A percentile compares a stretch with the other conserved stretches of the same genome.
Evolutionary conservation across 495 filamentous ascomycete genomes (phyloP).

Genomic region (Aspergillus baeticus): DNA sequence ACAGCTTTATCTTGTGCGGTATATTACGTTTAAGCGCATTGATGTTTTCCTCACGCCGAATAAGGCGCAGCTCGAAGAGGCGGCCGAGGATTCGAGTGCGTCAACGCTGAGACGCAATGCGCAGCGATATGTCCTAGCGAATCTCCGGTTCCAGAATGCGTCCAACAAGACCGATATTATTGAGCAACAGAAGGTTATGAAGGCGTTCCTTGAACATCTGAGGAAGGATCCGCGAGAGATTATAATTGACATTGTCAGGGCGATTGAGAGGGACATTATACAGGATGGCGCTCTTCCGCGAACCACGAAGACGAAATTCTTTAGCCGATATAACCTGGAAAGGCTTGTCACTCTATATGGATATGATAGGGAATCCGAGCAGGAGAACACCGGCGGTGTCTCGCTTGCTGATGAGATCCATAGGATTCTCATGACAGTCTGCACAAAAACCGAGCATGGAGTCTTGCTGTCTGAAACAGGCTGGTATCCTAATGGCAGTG

Average conservation of each 20-base stretch:
- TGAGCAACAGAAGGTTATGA: slow-evolving; percentile 66
- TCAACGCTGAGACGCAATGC: slow-evolving; percentile 77
- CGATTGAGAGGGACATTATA: slow-evolving; percentile 63
- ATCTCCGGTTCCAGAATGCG: slow-evolving; percentile 67
- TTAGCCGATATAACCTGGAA: slow-evolving; percentile 68
- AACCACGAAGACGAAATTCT: slow-evolving; percentile 67
- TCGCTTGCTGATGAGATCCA: slow-evolving; percentile 62
- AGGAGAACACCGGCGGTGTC: slow-evolving; percentile 33
- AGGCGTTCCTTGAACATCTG: slow-evolving; percentile 66
- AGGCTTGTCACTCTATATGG: slow-evolving; percentile 70
- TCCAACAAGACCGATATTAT: slow-evolving; percentile 74
- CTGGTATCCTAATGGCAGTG: slow-evolving; percentile 69
- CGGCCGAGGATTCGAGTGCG: slow-evolving; percentile 52
- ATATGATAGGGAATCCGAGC: slow-evolving; percentile 48
- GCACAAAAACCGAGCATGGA: slow-evolving; percentile 67
- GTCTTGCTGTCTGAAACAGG: slow-evolving; percentile 66
- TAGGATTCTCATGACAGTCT: slow-evolving; percentile 68
- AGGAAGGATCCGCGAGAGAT: slow-evolving; percentile 70
- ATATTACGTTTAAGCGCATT: slow-evolving; percentile 71
- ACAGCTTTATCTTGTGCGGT: slow-evolving; percentile 64
- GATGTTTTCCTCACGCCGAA: slow-evolving; percentile 50
- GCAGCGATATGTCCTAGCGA: slow-evolving; percentile 69
- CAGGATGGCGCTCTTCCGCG: slow-evolving; percentile 67
- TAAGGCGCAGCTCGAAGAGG: slow-evolving; percentile 48
- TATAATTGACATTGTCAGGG: slow-evolving; percentile 64